phyloP scores from a whole-genome alignment of 768 basidiomycete genomes.

The Auricularia sp. region DNA sequence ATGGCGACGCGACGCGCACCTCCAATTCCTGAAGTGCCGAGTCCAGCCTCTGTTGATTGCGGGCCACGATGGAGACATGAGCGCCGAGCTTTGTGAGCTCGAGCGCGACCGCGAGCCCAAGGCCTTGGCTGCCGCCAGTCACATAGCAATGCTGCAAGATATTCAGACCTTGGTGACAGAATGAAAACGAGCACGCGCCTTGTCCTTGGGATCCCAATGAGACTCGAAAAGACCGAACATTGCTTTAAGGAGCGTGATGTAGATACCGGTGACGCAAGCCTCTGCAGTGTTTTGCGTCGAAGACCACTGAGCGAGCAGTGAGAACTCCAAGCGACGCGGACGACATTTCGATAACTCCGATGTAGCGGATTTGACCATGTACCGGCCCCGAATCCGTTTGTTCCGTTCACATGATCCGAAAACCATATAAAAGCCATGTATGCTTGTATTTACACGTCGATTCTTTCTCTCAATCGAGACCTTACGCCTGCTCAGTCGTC shows the following conservation, averaged over 20 bases:
- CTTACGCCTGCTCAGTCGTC: too few relatives aligned
- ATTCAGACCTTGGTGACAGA: not conserved
- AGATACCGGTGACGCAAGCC: not conserved
- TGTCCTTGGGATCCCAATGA: constrained; percentile 39
- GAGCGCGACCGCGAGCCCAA: constrained; percentile 66
- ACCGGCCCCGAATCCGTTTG: too few relatives aligned
- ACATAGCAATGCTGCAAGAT: constrained; percentile 65
- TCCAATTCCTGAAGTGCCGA: constrained; percentile 53
- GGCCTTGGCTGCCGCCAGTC: constrained; percentile 74
- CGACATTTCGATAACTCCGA: too few relatives aligned
- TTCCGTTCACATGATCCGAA: too few relatives aligned
- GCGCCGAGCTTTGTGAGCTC: constrained; percentile 62
- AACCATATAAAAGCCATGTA: too few relatives aligned
- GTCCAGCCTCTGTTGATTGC: constrained; percentile 55
- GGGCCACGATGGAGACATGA: constrained; percentile 76
- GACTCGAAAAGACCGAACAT: not conserved
- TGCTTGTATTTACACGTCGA: too few relatives aligned
- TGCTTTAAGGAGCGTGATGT: not conserved
- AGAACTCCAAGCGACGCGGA: too few relatives aligned
- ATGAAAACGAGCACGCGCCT: constrained; percentile 20
- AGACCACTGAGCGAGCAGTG: too few relatives aligned
- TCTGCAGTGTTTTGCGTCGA: not conserved
- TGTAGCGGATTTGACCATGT: too few relatives aligned
- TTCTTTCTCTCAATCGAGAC: too few relatives aligned
- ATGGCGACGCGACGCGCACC: constrained; percentile 30